A percentile compares a stretch with the other conserved stretches of the same genome.
Conservation (phyloP, 2,329 filamentous ascomycete genomes). For the Neonectria magnoliae region DNA sequence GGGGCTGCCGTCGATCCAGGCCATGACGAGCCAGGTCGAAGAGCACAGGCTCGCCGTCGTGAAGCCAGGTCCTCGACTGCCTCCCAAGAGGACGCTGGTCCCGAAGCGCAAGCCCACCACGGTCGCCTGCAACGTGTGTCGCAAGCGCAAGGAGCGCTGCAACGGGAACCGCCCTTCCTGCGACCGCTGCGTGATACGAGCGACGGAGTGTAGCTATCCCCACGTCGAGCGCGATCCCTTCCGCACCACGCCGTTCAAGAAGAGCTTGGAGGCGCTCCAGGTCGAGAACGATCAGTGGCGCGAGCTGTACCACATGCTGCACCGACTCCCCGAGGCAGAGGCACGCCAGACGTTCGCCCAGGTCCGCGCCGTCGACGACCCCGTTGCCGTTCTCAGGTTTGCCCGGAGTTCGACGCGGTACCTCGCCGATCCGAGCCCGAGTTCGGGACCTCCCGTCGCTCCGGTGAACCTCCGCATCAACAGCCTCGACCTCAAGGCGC, state of each 20-base stretch:
- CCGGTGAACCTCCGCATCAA: slow-evolving; percentile 9
- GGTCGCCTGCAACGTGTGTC: slow-evolving; percentile 3
- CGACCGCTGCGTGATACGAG: background rate
- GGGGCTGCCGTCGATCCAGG: too few species aligned
- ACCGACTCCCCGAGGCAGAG: slow-evolving; percentile 13
- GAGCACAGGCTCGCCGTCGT: too few species aligned
- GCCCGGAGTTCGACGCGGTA: background rate
- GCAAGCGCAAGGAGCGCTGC: slow-evolving; percentile 18
- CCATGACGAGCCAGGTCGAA: too few species aligned
- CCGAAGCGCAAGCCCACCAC: slow-evolving; percentile 2
- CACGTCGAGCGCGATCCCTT: background rate
- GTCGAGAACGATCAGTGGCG: slow-evolving; percentile 30
- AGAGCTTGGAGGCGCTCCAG: slow-evolving; percentile 10
- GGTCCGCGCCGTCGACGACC: slow-evolving; percentile 21
- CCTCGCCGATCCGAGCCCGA: background rate
- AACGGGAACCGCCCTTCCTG: slow-evolving; percentile 7
- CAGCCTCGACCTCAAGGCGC: slow-evolving; percentile 19
- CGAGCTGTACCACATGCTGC: slow-evolving; percentile 16
- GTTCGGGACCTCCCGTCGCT: background rate
- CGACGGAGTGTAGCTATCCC: background rate
- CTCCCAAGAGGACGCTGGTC: background rate
- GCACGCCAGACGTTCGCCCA: slow-evolving; percentile 17
- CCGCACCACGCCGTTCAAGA: background rate
- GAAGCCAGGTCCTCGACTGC: background rate
- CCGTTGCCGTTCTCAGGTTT: slow-evolving; percentile 9